Evolutionary conservation across 768 basidiomycete species (phyloP).

Genomic region (Mycena haematopus): DNA sequence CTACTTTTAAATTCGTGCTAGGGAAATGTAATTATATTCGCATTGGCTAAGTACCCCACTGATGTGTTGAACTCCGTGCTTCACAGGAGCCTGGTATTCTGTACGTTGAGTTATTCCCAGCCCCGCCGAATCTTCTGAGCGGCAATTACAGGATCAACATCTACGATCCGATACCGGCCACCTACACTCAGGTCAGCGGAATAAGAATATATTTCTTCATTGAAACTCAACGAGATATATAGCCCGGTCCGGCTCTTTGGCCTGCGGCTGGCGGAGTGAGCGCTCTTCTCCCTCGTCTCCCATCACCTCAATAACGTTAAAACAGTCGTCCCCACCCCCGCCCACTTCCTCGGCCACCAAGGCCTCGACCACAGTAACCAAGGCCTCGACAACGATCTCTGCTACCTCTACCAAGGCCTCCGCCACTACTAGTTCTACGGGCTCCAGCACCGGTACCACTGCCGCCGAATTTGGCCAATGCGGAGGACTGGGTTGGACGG

Average conservation of each 20-base stretch:
- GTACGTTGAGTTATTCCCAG: background rate
- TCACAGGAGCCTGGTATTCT: slow-evolving; percentile 26
- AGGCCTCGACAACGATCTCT: slow-evolving; percentile 3
- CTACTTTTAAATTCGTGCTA: background rate
- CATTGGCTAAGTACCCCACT: background rate
- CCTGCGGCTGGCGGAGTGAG: slow-evolving; percentile 3
- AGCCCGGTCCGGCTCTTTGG: slow-evolving; percentile 27
- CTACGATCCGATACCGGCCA: slow-evolving; percentile 28
- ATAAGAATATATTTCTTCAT: background rate
- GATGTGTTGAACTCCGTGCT: background rate
- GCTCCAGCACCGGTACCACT: background rate
- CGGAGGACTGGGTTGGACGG: slow-evolving; percentile 4
- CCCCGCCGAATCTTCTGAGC: background rate
- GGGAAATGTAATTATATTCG: slow-evolving; percentile 4
- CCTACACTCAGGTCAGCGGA: slow-evolving; percentile 20
- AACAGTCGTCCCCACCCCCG: background rate
- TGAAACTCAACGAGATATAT: background rate
- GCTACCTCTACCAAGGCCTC: slow-evolving; percentile 3
- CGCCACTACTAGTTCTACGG: background rate
- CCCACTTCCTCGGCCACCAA: background rate
- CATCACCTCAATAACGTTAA: background rate
- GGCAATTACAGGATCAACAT: slow-evolving; percentile 17
- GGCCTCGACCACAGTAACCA: slow-evolving; percentile 5
- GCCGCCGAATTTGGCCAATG: slow-evolving; percentile 17
- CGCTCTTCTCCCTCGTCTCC: no score